These are phyloP conservation scores for Lasiodiplodia sp. DNA, from an alignment of 2,329 filamentous ascomycete species.

Conservation along the genomic window DNA sequence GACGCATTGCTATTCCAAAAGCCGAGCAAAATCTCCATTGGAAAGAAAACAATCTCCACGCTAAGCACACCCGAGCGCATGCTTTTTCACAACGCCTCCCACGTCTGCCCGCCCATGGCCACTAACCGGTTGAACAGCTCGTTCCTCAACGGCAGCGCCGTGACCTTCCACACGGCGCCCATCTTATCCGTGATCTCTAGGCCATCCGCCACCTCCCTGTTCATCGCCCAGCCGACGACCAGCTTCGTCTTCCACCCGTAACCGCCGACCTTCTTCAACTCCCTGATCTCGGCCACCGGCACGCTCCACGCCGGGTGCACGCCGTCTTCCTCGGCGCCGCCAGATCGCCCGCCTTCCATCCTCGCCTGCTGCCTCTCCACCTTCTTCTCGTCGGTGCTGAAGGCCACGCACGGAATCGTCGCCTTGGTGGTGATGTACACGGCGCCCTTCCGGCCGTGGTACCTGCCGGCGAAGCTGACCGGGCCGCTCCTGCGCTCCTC, in stretches of 20 bases:
- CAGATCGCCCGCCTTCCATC: constrained; percentile 53
- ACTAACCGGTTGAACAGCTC: constrained; percentile 82
- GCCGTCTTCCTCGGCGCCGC: constrained; percentile 59
- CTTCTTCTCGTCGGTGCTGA: constrained; percentile 60
- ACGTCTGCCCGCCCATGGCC: constrained; percentile 81
- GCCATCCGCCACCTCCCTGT: constrained; percentile 77
- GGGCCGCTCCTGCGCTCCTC: constrained; percentile 66
- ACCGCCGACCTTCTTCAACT: constrained; percentile 81
- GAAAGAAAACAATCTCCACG: no score
- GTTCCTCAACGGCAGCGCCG: constrained; percentile 74
- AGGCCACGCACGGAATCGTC: constrained; percentile 72
- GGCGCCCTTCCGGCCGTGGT: constrained; percentile 73
- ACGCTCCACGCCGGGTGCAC: constrained; percentile 71
- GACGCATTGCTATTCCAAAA: no score
- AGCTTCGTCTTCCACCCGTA: constrained; percentile 86
- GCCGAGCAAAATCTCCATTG: no score
- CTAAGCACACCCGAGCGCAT: no score
- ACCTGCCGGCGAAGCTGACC: constrained; percentile 77
- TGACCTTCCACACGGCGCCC: constrained; percentile 66
- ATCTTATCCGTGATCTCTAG: constrained; percentile 69
- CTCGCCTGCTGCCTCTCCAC: constrained; percentile 47
- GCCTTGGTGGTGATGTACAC: constrained; percentile 73
- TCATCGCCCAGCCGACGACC: constrained; percentile 79
- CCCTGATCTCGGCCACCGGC: constrained; percentile 72
- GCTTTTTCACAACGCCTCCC: constrained; percentile 55